Base-by-base conservation (phyloP, 139 green algal species). In the Eudorina sp. region DNA sequence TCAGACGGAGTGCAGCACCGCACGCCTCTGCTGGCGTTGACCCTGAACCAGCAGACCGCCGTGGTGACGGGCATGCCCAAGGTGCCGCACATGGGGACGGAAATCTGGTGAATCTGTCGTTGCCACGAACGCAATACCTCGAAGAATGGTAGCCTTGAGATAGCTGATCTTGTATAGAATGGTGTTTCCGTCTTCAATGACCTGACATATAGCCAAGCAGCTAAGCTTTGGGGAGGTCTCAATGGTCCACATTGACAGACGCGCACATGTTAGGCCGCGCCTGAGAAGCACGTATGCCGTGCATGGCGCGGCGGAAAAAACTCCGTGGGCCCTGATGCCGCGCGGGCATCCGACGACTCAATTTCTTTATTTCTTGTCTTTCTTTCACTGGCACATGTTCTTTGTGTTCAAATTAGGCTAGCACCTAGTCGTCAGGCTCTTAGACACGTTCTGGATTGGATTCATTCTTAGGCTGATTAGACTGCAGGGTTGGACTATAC, bases 31-130 rank as follows among this genome's bases (percentile, higher is more conserved):
- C 5, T 79, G 1, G 23, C 70, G 4, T 40, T 79, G 36, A 38
- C 40, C 19, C 70, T 79, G 18, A 79, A 79, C 19, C 41, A 55
- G 41, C 43, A 23, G 41, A 14, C 70, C 6, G 40, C 41, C 40
- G 70, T 53, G 7, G 16, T 79, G 21, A 34, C n/a, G n/a, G n/a
- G 70, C 38, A 79, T 79, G 40, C 70, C 70, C 29, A 79, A 79
- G 43, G 70, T 79, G 70, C 70, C 70, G 13, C 70, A 79, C 40
- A 79, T 79, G 70, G 70, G 70, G 23, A 79, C 70, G 70, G 70
- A 79, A 5, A 79, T 79, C 13, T 79, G 70, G 70, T 79, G 70
- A 79, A 79, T 34, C 31, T 31, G 27, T 25, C 19, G 11, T 3
- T 34, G 3, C n/a, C 4, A 29, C 16, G 31, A 72, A 72, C 23